Evolutionary conservation across 23 red algal genomes (phyloP), one percentile per base, ranked within the genome.

Genomic region (Porphyridium purpureum): DNA sequence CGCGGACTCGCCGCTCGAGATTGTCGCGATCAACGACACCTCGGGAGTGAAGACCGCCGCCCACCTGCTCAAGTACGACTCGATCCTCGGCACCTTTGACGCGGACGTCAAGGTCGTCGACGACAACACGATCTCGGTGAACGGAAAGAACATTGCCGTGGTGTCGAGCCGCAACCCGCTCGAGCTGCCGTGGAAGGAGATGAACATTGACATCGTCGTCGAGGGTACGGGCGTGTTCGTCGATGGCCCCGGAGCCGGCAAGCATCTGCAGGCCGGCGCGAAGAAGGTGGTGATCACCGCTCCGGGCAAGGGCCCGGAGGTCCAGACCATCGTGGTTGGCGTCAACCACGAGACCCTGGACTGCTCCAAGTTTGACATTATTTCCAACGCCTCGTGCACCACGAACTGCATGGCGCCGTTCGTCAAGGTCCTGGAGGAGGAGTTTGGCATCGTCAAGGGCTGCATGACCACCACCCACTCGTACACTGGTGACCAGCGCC

Each of bases 401-500:
- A 98, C 90, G 7, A 98, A 86, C 55, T 83, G 90, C 56, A 81
- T 98, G 71, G 90, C 90, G 29, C 90, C 90, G 5, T 85, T 98
- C 50, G 72, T 98, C 52, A 81, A 80, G 52, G 90, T 86, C 0
- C 70, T 98, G 6, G 73, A 86, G 29, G 90, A 85, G 15, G 79
- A 85, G 42, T 85, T 98, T 53, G 77, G 90, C 31, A 76, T 98
- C 50, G 66, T 81, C 4, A 76, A 67, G 47, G 90, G 90, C 40
- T 86, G 72, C 59, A 98, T 98, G 90, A 98, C 90, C 33, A 98
- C 90, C 0, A 98, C 79, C 47, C 90, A 98, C 70, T 85, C 78
- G 1, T 86, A 86, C 53, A 98, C 90, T 38, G 79, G 79, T 5
- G 79, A 85, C 33, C 90, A 98, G 44, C 55, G 78, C 38, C 55